Base-by-base conservation (phyloP, 75 land plant genomes). In the Cupressus sempervirens region DNA sequence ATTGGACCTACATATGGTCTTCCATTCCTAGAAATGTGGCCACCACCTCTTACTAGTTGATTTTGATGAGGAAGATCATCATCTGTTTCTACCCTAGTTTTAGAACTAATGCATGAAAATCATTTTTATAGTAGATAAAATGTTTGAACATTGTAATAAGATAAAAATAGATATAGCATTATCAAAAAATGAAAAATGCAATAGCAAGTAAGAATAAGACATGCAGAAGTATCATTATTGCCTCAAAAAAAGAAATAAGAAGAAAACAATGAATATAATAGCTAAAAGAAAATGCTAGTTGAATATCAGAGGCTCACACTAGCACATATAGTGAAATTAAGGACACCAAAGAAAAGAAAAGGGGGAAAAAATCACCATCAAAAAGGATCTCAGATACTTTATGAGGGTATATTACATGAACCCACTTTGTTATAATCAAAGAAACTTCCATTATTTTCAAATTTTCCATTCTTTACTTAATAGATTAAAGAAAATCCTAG, bases 1-100 rank as follows among this genome's bases (percentile, higher is more conserved):
- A 36, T 16, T 41, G 36, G 79, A 46, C 84, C 80, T 15, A 45
- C 83, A 81, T 80, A 84, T 16, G 85, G 26, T 76, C 90, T 92
- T 40, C 93, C 93, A 84, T 92, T 91, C 26, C 89, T 88, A 81
- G 87, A 86, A n/a, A 86, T 32, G 15, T 89, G 85, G 32, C 88
- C 92, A 4, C 86, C 91, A 40, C 86, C 87, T 84, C 93, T 85
- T 8, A 58, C 74, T 15, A 65, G 80, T 54, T 89, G 88, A 74
- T 76, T 86, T 38, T 85, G 72, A 53, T 92, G 92, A n/a, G 93
- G 93, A 58, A 88, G 89, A 89, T 91, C 93, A 82, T 92, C 91
- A 82, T 90, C 91, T 56, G 88, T 86, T 35, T 86, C 91, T 89
- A 83, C 86, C 23, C 40, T n/a, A 40, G 41, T 74, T 84, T 84